Evolutionary conservation across 2,329 filamentous ascomycete species (phyloP).

Genomic region (Colletotrichum horii): DNA sequence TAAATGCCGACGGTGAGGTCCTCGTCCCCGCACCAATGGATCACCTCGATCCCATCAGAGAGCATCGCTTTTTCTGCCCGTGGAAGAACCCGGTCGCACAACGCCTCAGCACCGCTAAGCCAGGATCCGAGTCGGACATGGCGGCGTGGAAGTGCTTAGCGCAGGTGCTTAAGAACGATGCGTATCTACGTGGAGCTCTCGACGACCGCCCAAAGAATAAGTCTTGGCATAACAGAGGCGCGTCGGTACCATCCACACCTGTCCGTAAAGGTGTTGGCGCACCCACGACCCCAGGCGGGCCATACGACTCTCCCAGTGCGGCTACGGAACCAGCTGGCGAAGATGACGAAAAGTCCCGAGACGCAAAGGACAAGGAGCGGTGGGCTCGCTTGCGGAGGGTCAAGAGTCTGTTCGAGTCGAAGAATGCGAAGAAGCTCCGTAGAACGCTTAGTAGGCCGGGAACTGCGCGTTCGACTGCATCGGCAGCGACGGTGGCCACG

Average conservation of each 20-base stretch:
- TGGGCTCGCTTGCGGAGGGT: slow-evolving; percentile 75
- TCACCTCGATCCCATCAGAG: slow-evolving; percentile 69
- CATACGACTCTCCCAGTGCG: slow-evolving; percentile 21
- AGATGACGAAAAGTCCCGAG: slow-evolving; percentile 50
- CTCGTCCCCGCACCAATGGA: slow-evolving; percentile 67
- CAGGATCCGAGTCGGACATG: slow-evolving; percentile 39
- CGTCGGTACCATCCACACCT: slow-evolving; percentile 15
- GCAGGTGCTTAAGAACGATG: slow-evolving; percentile 63
- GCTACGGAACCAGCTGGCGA: slow-evolving; percentile 32
- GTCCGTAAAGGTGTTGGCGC: slow-evolving; percentile 7
- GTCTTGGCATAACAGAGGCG: slow-evolving; percentile 17
- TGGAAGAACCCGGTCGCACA: slow-evolving; percentile 74
- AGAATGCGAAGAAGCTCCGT: slow-evolving; percentile 60
- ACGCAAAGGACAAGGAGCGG: slow-evolving; percentile 72
- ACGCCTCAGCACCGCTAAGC: slow-evolving; percentile 40
- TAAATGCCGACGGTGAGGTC: slow-evolving; percentile 57
- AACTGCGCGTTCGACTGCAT: slow-evolving; percentile 38
- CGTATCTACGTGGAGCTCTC: slow-evolving; percentile 49
- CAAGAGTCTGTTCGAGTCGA: slow-evolving; percentile 74
- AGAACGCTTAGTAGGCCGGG: slow-evolving; percentile 47
- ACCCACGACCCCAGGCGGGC: slow-evolving; percentile 14
- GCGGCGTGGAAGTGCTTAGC: slow-evolving; percentile 62
- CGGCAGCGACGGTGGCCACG: slow-evolving; percentile 8
- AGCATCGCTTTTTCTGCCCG: slow-evolving; percentile 85
- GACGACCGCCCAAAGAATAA: slow-evolving; percentile 23